phyloP scores from a whole-genome alignment of 176 grass and related monocot genomes.

The Hyparrhenia diplandra region DNA sequence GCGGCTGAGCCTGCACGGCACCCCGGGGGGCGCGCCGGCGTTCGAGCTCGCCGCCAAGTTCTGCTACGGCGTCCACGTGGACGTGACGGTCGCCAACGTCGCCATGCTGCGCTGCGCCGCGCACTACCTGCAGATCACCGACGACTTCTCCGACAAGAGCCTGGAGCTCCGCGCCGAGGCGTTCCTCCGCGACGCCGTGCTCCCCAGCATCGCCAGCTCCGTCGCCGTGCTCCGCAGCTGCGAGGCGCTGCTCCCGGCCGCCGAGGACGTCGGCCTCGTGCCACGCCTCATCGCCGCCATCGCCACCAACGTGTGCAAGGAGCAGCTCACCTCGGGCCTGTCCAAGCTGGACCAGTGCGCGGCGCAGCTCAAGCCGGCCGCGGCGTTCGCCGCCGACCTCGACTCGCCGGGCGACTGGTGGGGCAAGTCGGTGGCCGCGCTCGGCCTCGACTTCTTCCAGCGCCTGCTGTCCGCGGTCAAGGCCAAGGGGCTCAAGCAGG shows the following conservation, averaged over 20 bases:
- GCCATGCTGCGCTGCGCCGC: too few relatives aligned
- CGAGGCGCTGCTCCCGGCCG: conserved; percentile 62
- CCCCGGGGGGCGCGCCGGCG: too few relatives aligned
- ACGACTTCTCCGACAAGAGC: conserved; percentile 58
- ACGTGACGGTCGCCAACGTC: too few relatives aligned
- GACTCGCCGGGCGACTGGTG: conserved; percentile 65
- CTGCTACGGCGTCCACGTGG: too few relatives aligned
- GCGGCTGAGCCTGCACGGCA: too few relatives aligned
- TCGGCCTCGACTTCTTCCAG: conserved; percentile 75
- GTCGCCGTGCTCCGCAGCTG: conserved; percentile 75
- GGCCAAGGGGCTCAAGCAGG: conserved; percentile 88
- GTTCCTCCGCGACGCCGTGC: conserved; percentile 63
- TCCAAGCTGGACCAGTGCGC: conserved; percentile 60
- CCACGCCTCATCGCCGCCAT: conserved; percentile 48
- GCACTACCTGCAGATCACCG: too few relatives aligned
- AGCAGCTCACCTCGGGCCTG: conserved; percentile 73
- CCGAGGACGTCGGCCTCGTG: conserved; percentile 70
- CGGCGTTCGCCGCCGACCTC: conserved; percentile 15
- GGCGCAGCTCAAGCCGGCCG: conserved; percentile 20
- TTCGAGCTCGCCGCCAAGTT: too few relatives aligned
- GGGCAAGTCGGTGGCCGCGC: conserved; percentile 59
- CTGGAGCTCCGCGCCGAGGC: conserved; percentile 62
- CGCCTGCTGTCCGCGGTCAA: conserved; percentile 66
- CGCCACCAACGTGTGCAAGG: conserved; percentile 77
- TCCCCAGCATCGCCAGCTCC: conserved; percentile 55